These are phyloP conservation scores for Phyllosticta citriasiana DNA, from an alignment of 2,329 filamentous ascomycete genomes.

Conservation along the genomic window DNA sequence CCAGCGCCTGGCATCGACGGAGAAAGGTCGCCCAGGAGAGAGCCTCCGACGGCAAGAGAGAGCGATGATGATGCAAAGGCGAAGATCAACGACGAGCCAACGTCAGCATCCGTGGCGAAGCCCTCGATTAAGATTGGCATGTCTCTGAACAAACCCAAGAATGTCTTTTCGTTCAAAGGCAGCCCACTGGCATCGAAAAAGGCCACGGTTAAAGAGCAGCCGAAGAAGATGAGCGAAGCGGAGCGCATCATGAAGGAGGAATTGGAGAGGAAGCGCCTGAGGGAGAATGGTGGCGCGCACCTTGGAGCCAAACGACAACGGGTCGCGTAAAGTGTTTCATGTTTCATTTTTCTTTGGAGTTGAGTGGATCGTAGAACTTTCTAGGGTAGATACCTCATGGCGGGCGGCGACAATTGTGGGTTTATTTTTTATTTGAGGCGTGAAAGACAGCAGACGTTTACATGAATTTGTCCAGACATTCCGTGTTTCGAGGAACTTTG, in stretches of 20 bases:
- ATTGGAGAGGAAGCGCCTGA: slow-evolving; percentile 29
- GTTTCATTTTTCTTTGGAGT: background rate
- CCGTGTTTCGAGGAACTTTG: background rate
- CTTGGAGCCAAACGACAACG: slow-evolving; percentile 6
- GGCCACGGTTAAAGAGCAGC: slow-evolving; percentile 43
- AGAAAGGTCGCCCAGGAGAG: background rate
- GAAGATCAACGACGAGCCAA: background rate
- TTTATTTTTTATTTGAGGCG: background rate
- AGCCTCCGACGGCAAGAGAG: slow-evolving; percentile 29
- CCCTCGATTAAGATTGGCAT: slow-evolving; percentile 6
- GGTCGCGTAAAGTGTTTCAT: background rate
- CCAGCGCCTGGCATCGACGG: slow-evolving; percentile 6
- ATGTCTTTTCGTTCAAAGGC: slow-evolving; percentile 55
- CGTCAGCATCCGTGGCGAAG: slow-evolving; percentile 15
- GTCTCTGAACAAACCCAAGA: slow-evolving; percentile 4
- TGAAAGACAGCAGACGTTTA: background rate
- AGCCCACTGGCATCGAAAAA: slow-evolving; percentile 64
- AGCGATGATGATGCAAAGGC: slow-evolving; percentile 2
- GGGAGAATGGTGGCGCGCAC: slow-evolving; percentile 13
- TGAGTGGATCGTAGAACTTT: background rate
- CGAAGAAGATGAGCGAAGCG: slow-evolving; percentile 79
- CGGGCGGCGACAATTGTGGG: too few species aligned
- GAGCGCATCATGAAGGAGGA: slow-evolving; percentile 75
- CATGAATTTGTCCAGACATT: background rate
- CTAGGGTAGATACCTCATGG: too few species aligned